Evolutionary conservation across 1,284 basidiomycete genomes (phyloP).

Genomic region (Cryptococcus jaspeensis): DNA sequence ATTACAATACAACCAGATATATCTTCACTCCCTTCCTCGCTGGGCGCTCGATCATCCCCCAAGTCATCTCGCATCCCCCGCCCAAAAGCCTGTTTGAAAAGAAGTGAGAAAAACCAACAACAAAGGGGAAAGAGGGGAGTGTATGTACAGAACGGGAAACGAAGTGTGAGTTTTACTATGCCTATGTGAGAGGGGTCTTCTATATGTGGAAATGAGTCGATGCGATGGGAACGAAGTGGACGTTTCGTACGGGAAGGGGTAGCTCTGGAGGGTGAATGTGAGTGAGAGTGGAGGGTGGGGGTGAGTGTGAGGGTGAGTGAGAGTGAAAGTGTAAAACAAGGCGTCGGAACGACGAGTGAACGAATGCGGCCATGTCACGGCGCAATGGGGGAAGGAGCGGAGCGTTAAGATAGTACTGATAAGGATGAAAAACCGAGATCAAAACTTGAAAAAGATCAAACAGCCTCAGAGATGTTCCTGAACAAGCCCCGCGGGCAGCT

Average conservation of each 20-base stretch:
- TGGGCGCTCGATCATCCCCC: no score
- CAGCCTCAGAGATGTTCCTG: background rate
- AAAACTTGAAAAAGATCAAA: background rate
- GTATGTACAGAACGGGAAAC: constrained; percentile 1
- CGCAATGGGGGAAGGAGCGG: background rate
- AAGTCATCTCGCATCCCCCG: no score
- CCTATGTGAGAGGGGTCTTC: background rate
- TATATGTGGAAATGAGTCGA: constrained; percentile 1
- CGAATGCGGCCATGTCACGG: no score
- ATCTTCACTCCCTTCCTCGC: no score
- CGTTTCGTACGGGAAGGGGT: background rate
- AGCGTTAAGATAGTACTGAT: no score
- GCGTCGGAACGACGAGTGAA: background rate
- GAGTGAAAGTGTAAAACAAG: background rate
- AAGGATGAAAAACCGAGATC: background rate
- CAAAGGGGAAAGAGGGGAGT: background rate
- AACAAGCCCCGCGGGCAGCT: background rate
- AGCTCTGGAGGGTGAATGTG: background rate
- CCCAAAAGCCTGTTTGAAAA: background rate
- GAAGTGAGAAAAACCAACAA: background rate
- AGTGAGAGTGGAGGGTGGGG: background rate
- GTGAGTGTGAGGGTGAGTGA: background rate
- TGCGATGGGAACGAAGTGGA: constrained; percentile 1
- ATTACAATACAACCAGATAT: no score
- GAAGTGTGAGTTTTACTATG: background rate